Evolutionary conservation across 768 basidiomycete species (phyloP).

Genomic region (Chalciporus chontae): DNA sequence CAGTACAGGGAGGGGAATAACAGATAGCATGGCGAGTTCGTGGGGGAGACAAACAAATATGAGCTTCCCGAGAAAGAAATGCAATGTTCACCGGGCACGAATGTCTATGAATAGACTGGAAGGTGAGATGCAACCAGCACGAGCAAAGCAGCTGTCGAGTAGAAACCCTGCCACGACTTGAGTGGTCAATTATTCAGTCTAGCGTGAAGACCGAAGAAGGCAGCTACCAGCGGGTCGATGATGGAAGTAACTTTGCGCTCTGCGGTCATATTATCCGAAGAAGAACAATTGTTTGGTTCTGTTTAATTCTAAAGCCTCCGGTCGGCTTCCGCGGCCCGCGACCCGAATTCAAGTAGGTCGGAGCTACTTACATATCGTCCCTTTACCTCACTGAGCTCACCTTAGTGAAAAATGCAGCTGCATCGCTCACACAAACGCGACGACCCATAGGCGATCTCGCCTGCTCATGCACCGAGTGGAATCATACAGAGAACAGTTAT

Average conservation of each 20-base stretch:
- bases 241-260: neutral
- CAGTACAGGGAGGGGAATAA: slow-evolving; percentile 45
- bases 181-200: neutral
- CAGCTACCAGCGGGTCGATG: neutral
- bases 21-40: slow-evolving; percentile 28
- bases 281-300: slow-evolving; percentile 18
- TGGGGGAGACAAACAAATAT: slow-evolving; percentile 8
- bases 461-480: neutral
- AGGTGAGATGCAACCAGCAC: neutral
- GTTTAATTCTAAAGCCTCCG: slow-evolving; percentile 27
- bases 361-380: too few relatives aligned
- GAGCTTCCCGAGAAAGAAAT: slow-evolving; percentile 13
- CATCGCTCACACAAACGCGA: neutral
- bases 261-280: neutral
- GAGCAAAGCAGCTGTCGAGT: neutral
- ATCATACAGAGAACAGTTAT: slow-evolving; percentile 14
- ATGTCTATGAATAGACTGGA: slow-evolving; percentile 7
- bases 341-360: neutral
- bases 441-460: neutral
- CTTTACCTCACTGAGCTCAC: too few relatives aligned
- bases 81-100: neutral
- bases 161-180: slow-evolving; percentile 2
- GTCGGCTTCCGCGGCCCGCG: neutral
- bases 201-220: neutral
- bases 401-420: too few relatives aligned